A percentile compares a stretch with the other conserved stretches of the same genome.
Conservation (phyloP, 2,329 filamentous ascomycete species). For the Rachicladosporium sp. region DNA sequence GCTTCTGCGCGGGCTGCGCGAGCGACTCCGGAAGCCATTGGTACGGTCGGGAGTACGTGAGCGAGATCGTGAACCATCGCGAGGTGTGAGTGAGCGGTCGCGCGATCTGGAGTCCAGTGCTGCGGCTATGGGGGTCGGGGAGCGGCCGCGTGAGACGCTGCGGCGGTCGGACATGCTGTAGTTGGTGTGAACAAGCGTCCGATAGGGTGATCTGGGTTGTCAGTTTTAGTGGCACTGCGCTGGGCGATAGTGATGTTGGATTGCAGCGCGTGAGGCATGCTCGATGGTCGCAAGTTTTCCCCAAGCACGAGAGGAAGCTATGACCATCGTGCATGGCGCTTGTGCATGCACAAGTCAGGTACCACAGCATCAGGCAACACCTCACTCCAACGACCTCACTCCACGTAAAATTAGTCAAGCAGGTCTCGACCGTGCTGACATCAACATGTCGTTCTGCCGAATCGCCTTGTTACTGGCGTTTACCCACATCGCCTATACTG, state of each 20-base stretch:
- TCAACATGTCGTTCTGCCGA: slow-evolving; percentile 9
- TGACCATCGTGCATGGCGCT: no score
- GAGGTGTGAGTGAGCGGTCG: slow-evolving; percentile 25
- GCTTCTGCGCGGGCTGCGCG: slow-evolving; percentile 9
- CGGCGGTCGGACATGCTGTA: slow-evolving; percentile 12
- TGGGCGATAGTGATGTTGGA: slow-evolving; percentile 23
- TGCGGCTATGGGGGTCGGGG: slow-evolving; percentile 17
- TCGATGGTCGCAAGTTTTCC: no score
- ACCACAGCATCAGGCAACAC: no score
- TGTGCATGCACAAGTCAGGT: no score
- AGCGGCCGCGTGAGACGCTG: slow-evolving; percentile 31
- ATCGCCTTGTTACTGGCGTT: slow-evolving; percentile 14
- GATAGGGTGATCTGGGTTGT: slow-evolving; percentile 28
- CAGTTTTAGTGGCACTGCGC: slow-evolving; percentile 29
- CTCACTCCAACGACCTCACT: no score
- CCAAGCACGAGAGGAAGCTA: no score
- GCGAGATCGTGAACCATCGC: slow-evolving; percentile 22
- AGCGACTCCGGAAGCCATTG: slow-evolving; percentile 15
- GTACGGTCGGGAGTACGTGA: slow-evolving; percentile 21
- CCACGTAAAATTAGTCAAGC: no score
- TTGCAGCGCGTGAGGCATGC: no score
- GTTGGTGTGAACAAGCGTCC: slow-evolving; percentile 15
- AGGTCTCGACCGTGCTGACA: no score
- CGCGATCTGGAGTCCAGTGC: slow-evolving; percentile 14
- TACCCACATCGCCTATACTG: slow-evolving; percentile 19